Base-by-base conservation (phyloP, 805 yeast species). In the Saccharomycopsis sp. region DNA sequence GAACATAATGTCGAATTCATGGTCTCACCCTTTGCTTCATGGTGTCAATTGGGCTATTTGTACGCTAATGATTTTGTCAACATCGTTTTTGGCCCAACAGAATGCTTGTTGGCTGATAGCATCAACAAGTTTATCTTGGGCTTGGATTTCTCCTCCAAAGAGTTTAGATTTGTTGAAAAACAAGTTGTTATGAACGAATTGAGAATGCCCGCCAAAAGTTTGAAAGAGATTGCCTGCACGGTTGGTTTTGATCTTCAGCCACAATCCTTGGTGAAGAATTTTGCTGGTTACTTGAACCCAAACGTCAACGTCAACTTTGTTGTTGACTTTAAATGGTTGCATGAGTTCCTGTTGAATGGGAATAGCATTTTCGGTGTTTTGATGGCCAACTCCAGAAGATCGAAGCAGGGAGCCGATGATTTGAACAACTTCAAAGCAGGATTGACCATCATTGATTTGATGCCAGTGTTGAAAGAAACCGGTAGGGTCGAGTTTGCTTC, bases 81-180 rank as follows among this genome's bases (percentile, higher is more conserved):
- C 57, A 77, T 81, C 4, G 75, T 88, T 27, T 83, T 77, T 59
- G 95, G 95, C 1, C 79, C 95, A 5, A 79, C 87, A 1, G 97
- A 92, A 52, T 68, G 77, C 29, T 62, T 88, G 33, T 63, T 89
- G 55, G 58, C 74, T 34, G 61, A 60, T 4, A 69, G 72, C 18
- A 68, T 81, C 20, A 92, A 84, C 43, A 80, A 74, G 49, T 75
- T 87, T 44, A 79, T 89, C 42, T 59, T 78, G 37, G 73, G 80
- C 15, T 69, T 87, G 67, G 94, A 83, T 46, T 70, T 77, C 47
- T 74, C 69, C 40, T 65, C 69, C 26, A 71, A 71, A 48, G 82
- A 74, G 47, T 82, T 86, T 55, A 69, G 80, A 51, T 82, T 69
- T 54, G 64, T 87, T 33, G 83, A 77, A 48, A 75, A 71, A 50